These are phyloP conservation scores for Cryptococcus jaspeensis DNA, from an alignment of 1,284 basidiomycete genomes.

Conservation along the genomic window DNA sequence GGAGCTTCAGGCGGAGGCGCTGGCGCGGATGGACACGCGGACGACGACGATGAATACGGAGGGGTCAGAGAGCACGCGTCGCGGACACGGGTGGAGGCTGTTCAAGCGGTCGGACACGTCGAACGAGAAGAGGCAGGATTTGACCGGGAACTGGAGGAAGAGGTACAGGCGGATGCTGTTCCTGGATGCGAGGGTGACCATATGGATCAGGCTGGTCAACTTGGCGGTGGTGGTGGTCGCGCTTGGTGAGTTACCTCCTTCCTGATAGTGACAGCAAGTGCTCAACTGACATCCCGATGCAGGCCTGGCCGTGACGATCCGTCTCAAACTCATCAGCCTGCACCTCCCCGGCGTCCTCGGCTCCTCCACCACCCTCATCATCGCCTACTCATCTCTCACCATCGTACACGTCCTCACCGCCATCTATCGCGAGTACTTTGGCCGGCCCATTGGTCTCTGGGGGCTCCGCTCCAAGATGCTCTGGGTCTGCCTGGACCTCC, in stretches of 20 bases:
- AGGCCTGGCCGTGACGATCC: conserved; percentile 52
- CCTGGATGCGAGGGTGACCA: conserved; percentile 55
- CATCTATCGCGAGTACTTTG: conserved; percentile 57
- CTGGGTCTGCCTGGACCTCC: conserved; percentile 53
- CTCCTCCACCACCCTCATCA: conserved; percentile 54
- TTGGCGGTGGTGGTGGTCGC: conserved; percentile 52
- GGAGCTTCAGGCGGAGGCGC: neutral
- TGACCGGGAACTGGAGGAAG: conserved; percentile 26
- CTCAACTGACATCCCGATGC: neutral
- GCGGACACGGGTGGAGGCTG: conserved; percentile 4
- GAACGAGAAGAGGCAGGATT: conserved; percentile 18
- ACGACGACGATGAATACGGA: conserved; percentile 7
- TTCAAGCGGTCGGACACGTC: conserved; percentile 2
- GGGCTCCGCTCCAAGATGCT: conserved; percentile 53
- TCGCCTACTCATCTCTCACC: conserved; percentile 55
- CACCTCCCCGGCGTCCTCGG: conserved; percentile 54
- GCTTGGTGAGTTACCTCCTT: conserved; percentile 44
- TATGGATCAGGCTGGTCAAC: conserved; percentile 56
- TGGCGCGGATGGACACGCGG: conserved; percentile 7
- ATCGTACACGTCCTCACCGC: conserved; percentile 54
- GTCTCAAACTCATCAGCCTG: conserved; percentile 38
- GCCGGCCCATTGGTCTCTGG: conserved; percentile 59
- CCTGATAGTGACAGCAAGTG: no score
- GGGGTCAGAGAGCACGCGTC: neutral
- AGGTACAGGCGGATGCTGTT: conserved; percentile 49